Evolutionary conservation across 495 filamentous ascomycete genomes (phyloP).

Genomic region (Penicillium malachiteum): DNA sequence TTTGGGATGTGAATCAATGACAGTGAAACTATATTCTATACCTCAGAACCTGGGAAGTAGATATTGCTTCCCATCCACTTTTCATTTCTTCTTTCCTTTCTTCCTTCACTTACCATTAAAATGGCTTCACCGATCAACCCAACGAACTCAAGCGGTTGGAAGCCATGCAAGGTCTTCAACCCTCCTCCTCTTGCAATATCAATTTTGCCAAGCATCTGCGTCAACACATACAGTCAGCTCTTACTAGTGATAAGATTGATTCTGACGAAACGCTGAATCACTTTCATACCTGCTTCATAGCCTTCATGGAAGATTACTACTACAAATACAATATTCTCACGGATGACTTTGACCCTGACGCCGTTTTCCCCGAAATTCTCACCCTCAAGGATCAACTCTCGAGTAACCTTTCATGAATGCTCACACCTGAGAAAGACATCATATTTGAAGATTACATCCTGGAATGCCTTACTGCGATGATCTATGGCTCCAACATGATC

Average conservation of each 20-base stretch:
- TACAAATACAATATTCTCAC: constrained; percentile 4
- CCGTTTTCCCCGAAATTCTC: constrained; percentile 1
- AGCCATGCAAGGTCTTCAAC: too few species aligned
- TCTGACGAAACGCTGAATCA: not conserved
- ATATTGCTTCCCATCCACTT: not conserved
- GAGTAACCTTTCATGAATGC: not conserved
- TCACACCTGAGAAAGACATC: not conserved
- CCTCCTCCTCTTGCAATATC: not conserved
- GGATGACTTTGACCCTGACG: constrained; percentile 1
- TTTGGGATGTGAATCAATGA: not conserved
- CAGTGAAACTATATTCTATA: too few species aligned
- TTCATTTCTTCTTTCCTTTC: not conserved
- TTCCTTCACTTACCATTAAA: not conserved
- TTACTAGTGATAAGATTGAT: not conserved
- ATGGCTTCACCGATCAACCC: not conserved
- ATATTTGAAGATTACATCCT: not conserved
- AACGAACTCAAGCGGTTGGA: too few species aligned
- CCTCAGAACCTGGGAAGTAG: not conserved
- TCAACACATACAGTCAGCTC: not conserved
- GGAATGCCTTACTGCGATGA: constrained; percentile 2
- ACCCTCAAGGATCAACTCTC: constrained; percentile 2
- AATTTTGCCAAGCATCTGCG: not conserved
- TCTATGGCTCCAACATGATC: constrained; percentile 15
- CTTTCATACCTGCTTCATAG: not conserved
- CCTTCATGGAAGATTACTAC: too few species aligned